A percentile compares a stretch with the other conserved stretches of the same genome.
Conservation (phyloP, 352 stramenopile species). For the Phytophthora sojae region DNA sequence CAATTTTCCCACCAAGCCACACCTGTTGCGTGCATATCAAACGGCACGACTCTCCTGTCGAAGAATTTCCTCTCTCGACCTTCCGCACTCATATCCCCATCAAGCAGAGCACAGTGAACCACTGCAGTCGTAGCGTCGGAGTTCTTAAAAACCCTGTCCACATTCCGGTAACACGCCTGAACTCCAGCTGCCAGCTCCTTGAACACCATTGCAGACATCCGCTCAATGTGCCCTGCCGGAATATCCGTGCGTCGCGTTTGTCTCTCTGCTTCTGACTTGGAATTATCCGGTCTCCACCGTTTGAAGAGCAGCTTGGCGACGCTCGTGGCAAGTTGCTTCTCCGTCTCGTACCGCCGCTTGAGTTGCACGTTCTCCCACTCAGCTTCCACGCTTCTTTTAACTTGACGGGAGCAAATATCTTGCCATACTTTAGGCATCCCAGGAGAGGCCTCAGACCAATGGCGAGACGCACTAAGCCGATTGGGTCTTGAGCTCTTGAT, state of each 20-base stretch:
- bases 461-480: background rate
- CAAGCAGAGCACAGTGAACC: constrained; percentile 27
- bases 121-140: constrained; percentile 6
- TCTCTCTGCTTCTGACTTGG: constrained; percentile 7
- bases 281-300: background rate
- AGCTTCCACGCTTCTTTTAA: constrained; percentile 18
- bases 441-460: background rate
- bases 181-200: constrained; percentile 42
- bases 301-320: constrained; percentile 37
- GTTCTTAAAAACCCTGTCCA: constrained; percentile 36
- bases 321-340: constrained; percentile 35
- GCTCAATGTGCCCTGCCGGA: constrained; percentile 19
- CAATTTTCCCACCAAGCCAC: constrained; percentile 47
- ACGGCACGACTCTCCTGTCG: constrained; percentile 41
- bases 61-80: constrained; percentile 48
- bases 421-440: constrained; percentile 28
- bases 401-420: constrained; percentile 31
- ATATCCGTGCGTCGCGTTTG: constrained; percentile 26
- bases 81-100: constrained; percentile 17
- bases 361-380: constrained; percentile 42
- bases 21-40: constrained; percentile 38
- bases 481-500: constrained; percentile 10
- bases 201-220: constrained; percentile 35
- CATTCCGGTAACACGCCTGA: constrained; percentile 38
- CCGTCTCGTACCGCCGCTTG: constrained; percentile 35